These are phyloP conservation scores for Orychophragmus violaceus DNA, from an alignment of 345 rosid species.

Conservation along the genomic window DNA sequence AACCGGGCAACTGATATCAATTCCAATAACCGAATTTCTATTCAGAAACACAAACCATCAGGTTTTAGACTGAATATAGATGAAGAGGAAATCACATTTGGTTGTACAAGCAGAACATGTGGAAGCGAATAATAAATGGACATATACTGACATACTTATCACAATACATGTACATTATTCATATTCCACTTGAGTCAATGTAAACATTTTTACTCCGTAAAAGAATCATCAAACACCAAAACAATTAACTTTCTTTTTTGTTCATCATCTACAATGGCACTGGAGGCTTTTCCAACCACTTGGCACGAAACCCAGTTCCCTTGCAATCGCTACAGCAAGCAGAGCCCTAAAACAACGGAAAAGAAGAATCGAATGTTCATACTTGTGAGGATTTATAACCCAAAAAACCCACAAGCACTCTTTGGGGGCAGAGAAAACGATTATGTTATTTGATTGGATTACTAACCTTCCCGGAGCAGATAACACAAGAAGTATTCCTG, in stretches of 20 bases:
- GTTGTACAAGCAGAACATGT: not conserved
- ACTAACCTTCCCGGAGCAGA: slow-evolving; percentile 75
- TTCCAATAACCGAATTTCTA: too few relatives aligned
- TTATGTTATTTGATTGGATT: not conserved
- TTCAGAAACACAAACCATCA: not conserved
- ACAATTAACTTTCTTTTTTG: slow-evolving; percentile 6
- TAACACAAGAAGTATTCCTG: slow-evolving; percentile 71
- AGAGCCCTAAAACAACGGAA: slow-evolving; percentile 50
- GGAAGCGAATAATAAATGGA: slow-evolving; percentile 5
- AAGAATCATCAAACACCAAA: slow-evolving; percentile 2
- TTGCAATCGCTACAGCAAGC: slow-evolving; percentile 63
- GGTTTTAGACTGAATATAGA: not conserved
- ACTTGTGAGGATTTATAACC: not conserved
- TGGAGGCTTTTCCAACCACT: slow-evolving; percentile 81
- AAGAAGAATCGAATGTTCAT: not conserved
- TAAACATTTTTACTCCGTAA: not conserved
- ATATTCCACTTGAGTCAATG: not conserved
- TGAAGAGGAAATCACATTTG: not conserved
- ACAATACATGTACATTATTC: not conserved
- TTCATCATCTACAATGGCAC: slow-evolving; percentile 35
- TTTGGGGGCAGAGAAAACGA: not conserved
- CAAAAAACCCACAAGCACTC: not conserved
- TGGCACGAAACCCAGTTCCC: slow-evolving; percentile 97
- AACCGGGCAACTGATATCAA: too few relatives aligned
- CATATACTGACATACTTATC: not conserved